Base-by-base conservation (phyloP, 2,329 filamentous ascomycete species). In the Cercospora sp. region DNA sequence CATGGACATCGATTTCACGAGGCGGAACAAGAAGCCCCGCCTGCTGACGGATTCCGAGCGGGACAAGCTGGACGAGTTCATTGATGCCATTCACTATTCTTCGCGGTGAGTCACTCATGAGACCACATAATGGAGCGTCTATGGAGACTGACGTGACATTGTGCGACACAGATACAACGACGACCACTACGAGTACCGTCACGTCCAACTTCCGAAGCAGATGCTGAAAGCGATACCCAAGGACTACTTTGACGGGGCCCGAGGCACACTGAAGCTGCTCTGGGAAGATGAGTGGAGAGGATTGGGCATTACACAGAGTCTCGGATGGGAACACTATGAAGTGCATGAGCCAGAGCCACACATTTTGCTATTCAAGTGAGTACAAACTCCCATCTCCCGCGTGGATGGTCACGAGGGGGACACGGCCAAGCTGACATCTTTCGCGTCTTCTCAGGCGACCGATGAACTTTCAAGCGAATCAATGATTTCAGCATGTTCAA, bases 231-330 rank as follows among this genome's bases (percentile, higher is more conserved):
- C 88, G 49, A 98, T 99, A 74, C 95, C 95, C 21, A 90, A 94
- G 79, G 94, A 97, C 72, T 97, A 97, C 81, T 94, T 97, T 78
- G 94, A 97, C 80, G 86, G 89, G 61, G 84, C 88, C 63, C 93
- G 97, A 81, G 95, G 95, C 70, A 98, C 94, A 5, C 83, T 99
- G 81, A 99, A 98, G 84, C 84, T 99, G 74, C 83, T 99, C 70
- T 97, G 94, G 94, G 95, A 99, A 81, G 94, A 98, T 73, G 95
- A 99, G 83, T 99, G 95, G 95, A 90, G 95, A 81, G 93, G 91
- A 40, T 86, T 99, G 77, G 95, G 95, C 61, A 99, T 99, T 79
- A 99, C 95, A 73, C 94, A 98, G 94, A 98, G 94, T 84, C 85
- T 99, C 77, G 95, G 95, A 67, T 99, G 95, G 95, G 94, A 98